These are phyloP conservation scores for Ceratobasidium sp. DNA, from an alignment of 1,284 basidiomycete genomes.

Conservation along the genomic window DNA sequence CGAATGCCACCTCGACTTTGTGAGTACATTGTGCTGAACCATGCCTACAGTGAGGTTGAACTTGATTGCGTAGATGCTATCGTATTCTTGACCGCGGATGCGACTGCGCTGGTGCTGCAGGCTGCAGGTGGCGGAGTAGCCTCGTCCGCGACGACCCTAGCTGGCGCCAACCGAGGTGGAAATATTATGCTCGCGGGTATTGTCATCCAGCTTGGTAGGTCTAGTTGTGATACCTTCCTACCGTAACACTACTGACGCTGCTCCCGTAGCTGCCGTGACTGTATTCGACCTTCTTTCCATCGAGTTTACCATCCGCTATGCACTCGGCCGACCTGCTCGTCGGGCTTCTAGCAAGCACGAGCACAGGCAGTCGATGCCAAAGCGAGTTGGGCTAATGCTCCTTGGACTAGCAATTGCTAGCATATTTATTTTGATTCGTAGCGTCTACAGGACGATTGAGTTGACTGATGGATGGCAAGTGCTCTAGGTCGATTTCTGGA, in stretches of 20 bases:
- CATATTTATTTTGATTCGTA: conserved; percentile 38
- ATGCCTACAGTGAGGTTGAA: neutral
- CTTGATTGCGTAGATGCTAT: conserved; percentile 37
- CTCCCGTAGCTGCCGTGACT: neutral
- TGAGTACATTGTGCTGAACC: conserved; percentile 4
- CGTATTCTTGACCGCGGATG: conserved; percentile 40
- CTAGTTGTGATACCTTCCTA: neutral
- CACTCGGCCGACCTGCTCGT: neutral
- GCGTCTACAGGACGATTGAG: conserved; percentile 41
- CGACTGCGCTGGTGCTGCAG: conserved; percentile 40
- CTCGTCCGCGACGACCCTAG: conserved; percentile 13
- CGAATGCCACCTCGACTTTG: conserved; percentile 45
- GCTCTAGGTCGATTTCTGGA: too few species aligned
- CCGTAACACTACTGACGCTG: neutral
- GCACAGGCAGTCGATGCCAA: neutral
- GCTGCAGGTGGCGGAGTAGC: conserved; percentile 43
- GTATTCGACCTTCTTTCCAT: conserved; percentile 20
- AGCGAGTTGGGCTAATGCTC: conserved; percentile 27
- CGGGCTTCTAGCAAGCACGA: neutral
- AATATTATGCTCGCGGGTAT: conserved; percentile 66
- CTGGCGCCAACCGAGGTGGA: conserved; percentile 48
- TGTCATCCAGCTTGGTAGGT: conserved; percentile 59
- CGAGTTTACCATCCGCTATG: conserved; percentile 28
- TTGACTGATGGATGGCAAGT: conserved; percentile 26
- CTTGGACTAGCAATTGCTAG: conserved; percentile 37